Evolutionary conservation across 2,329 filamentous ascomycete species (phyloP).

Genomic region (Xylaria sp.): DNA sequence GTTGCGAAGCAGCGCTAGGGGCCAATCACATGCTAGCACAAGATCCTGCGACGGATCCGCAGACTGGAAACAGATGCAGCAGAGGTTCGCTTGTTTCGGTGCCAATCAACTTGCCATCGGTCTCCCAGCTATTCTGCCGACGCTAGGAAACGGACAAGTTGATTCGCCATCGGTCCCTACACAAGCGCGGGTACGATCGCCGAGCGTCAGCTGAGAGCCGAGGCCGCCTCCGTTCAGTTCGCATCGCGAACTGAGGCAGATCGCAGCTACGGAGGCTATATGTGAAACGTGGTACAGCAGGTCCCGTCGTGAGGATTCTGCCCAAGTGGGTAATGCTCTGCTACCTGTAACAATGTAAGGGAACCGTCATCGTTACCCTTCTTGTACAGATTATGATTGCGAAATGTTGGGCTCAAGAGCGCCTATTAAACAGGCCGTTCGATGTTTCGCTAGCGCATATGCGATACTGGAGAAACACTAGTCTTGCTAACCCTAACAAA

Average conservation of each 20-base stretch:
- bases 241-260: slow-evolving; percentile 22
- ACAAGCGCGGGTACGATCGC: slow-evolving; percentile 31
- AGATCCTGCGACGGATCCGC: slow-evolving; percentile 26
- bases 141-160: slow-evolving; percentile 12
- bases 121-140: slow-evolving; percentile 3
- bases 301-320: neutral
- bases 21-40: slow-evolving; percentile 17
- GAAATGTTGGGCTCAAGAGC: too few species aligned
- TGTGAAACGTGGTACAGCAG: slow-evolving; percentile 27
- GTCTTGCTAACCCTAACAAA: neutral
- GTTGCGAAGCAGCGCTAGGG: slow-evolving; percentile 4
- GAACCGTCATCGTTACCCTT: too few species aligned
- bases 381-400: too few species aligned
- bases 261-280: slow-evolving; percentile 28
- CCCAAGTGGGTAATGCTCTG: neutral
- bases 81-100: slow-evolving; percentile 1
- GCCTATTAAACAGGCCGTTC: too few species aligned
- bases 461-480: neutral
- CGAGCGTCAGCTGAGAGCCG: slow-evolving; percentile 34
- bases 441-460: neutral
- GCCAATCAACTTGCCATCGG: slow-evolving; percentile 1
- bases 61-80: slow-evolving; percentile 24
- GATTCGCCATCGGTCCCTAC: slow-evolving; percentile 19
- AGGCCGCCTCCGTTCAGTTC: slow-evolving; percentile 7
- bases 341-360: neutral